Evolutionary conservation across 140 eudicot genomes (phyloP).

Genomic region (Bidens hawaiensis): DNA sequence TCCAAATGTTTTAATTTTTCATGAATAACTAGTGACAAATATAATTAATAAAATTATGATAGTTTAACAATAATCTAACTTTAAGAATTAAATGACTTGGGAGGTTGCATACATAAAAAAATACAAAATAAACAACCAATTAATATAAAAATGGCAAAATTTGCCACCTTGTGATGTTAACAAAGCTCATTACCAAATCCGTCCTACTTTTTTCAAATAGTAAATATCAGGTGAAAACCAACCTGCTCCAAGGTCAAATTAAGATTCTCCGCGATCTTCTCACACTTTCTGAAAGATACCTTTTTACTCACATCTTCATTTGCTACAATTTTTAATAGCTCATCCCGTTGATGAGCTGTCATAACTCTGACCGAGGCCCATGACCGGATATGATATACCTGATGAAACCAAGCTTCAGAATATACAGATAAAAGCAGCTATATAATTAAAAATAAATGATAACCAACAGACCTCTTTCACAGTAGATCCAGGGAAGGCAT

Average conservation of each 20-base stretch:
- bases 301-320: slow-evolving; percentile 47
- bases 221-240: slow-evolving; percentile 20
- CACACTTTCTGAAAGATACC: slow-evolving; percentile 62
- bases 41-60: neutral
- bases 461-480: slow-evolving; percentile 59
- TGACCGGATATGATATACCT: slow-evolving; percentile 60
- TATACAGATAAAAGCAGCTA: slow-evolving; percentile 1
- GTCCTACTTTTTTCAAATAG: neutral
- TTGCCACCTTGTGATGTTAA: neutral
- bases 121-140: neutral
- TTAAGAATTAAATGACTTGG: neutral
- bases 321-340: slow-evolving; percentile 56
- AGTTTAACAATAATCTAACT: slow-evolving; percentile 1
- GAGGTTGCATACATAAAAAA: neutral
- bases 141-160: neutral
- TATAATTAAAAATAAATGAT: slow-evolving; percentile 2
- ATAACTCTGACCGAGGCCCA: slow-evolving; percentile 79
- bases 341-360: slow-evolving; percentile 81
- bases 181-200: slow-evolving; percentile 10
- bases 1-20: neutral
- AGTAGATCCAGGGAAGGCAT: slow-evolving; percentile 88
- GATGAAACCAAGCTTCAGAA: slow-evolving; percentile 12
- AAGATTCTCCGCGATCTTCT: slow-evolving; percentile 70
- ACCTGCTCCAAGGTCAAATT: slow-evolving; percentile 92
- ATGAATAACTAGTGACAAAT: neutral